Evolutionary conservation across 306 rosid species (phyloP), one percentile per base, ranked within the genome.

Genomic region (Ziziphus jujuba): DNA sequence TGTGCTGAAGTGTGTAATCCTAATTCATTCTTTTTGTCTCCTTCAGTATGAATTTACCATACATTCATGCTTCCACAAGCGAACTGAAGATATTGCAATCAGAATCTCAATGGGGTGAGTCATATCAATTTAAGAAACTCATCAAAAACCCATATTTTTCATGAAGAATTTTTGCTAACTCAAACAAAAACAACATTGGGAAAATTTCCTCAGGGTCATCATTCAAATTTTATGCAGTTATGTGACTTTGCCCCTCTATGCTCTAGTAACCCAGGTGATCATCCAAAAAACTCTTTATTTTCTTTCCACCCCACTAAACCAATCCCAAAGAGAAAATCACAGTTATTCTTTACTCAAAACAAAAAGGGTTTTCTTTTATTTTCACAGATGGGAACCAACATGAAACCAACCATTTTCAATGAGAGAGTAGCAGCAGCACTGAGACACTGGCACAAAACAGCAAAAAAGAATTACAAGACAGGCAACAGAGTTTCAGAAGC

Each of bases 221-320:
- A 56, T 82, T 56, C 95, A 89, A 67, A 17, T 89, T 76, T 47
- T 92, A 3, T 89, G 96, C 84, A 92, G 97, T 60, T 92, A 92
- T 61, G 90, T 78, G 72, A 92, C 97, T 40, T 65, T 92, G 61
- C 98, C 98, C 54, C 93, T 90, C 56, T 92, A 92, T 68, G 98
- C 97, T 61, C 77, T 92, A 53, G 98, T 92, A 9, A 92, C 97
- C 50, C 98, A 89, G 88, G 98, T 89, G 4, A 40, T 40, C 45
- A 40, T 40, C 9, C 21, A 81, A 59, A 67, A 63, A 22, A 17
- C 4, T n/a, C n/a, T 7, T 24, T 15, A 6, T 13, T 25, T 12
- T 8, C 36, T 62, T 40, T 40, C 3, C 45, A 7, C 10, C 9
- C 12, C 12, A 1, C 2, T 10, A 8, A 40, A 12, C 12, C n/a